Evolutionary conservation across 345 rosid species (phyloP).

Genomic region (Eucalyptus sp.): DNA sequence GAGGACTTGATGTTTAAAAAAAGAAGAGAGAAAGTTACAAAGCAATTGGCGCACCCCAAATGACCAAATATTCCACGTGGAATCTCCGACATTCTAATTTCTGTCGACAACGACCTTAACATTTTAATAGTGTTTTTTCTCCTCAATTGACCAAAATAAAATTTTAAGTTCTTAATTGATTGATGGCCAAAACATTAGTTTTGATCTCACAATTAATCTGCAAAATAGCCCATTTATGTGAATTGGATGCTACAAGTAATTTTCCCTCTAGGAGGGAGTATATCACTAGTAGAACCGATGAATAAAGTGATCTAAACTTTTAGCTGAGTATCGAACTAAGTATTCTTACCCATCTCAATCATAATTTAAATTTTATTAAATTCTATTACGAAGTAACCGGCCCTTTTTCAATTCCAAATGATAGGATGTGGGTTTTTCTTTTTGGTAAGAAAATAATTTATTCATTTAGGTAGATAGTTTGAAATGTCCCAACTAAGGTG

Average conservation of each 20-base stretch:
- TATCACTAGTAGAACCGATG: not conserved
- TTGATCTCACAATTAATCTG: too few relatives aligned
- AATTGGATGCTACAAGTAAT: not conserved
- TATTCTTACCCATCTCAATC: not conserved
- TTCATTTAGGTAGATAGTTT: too few relatives aligned
- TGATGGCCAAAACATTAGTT: not conserved
- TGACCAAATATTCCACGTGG: not conserved
- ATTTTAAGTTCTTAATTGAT: not conserved
- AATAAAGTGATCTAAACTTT: not conserved
- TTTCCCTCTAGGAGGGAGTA: not conserved
- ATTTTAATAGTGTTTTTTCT: too few relatives aligned
- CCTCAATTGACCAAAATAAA: not conserved
- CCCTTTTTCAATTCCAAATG: not conserved
- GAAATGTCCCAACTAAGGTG: too few relatives aligned
- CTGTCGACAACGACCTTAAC: accelerated
- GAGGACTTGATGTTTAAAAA: not conserved
- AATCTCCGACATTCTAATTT: too few relatives aligned
- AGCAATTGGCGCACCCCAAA: accelerated
- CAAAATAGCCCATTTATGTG: not conserved
- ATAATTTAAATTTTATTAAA: not conserved
- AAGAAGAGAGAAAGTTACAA: not conserved
- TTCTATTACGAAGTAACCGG: not conserved
- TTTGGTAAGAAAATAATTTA: too few relatives aligned
- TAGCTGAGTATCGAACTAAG: not conserved
- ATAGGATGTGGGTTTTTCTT: not conserved